phyloP scores from a whole-genome alignment of 2,329 filamentous ascomycete genomes.

The Fragosphaeria purpurea region DNA sequence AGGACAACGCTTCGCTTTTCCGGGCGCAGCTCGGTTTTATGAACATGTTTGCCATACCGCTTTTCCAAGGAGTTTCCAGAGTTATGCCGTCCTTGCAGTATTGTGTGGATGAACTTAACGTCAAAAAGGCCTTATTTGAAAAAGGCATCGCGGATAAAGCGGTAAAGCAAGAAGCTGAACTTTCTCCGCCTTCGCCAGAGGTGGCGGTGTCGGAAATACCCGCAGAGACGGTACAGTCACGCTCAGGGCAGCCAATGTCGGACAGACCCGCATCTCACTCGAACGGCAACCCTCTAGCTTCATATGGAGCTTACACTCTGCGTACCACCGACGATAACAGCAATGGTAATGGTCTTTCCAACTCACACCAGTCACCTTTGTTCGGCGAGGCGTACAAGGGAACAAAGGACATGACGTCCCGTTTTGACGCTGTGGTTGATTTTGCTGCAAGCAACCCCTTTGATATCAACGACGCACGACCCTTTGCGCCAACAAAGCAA shows the following conservation, averaged over 20 bases:
- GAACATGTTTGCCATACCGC: slow-evolving; percentile 85
- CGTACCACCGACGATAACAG: not conserved
- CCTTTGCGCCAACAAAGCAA: slow-evolving; percentile 34
- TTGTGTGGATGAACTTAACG: slow-evolving; percentile 69
- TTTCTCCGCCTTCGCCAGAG: slow-evolving; percentile 35
- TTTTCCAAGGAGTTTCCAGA: slow-evolving; percentile 81
- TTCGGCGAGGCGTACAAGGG: slow-evolving; percentile 28
- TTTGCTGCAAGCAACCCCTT: slow-evolving; percentile 42
- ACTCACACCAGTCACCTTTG: slow-evolving; percentile 22
- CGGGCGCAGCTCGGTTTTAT: slow-evolving; percentile 93
- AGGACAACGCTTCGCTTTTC: slow-evolving; percentile 71
- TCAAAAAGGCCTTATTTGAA: slow-evolving; percentile 68
- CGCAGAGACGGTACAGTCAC: not conserved
- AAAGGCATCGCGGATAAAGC: slow-evolving; percentile 55
- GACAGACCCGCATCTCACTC: not conserved
- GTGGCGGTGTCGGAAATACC: slow-evolving; percentile 19
- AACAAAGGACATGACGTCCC: slow-evolving; percentile 32
- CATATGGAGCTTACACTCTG: too few relatives aligned
- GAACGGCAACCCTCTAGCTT: too few relatives aligned
- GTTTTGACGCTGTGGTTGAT: slow-evolving; percentile 37
- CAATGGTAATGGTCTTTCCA: slow-evolving; percentile 3
- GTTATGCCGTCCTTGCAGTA: slow-evolving; percentile 79
- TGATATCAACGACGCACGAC: slow-evolving; percentile 29
- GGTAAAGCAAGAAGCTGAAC: slow-evolving; percentile 33
- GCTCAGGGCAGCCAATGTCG: slow-evolving; percentile 4